These are phyloP conservation scores for Noccaea caerulescens DNA, from an alignment of 345 rosid species.

Conservation along the genomic window DNA sequence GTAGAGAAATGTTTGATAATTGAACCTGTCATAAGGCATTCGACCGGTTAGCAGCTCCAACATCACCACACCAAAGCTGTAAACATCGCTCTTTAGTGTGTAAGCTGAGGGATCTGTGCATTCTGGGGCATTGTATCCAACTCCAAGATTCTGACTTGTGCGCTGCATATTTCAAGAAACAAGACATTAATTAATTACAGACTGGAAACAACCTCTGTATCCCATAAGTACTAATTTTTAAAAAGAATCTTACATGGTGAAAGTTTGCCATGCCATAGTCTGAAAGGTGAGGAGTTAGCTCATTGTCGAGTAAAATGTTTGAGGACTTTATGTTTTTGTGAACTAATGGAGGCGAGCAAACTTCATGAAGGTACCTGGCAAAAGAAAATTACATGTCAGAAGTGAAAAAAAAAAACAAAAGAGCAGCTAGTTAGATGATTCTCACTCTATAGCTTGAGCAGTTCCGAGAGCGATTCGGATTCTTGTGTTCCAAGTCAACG, in stretches of 20 bases:
- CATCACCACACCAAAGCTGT: slow-evolving; percentile 97
- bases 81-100: slow-evolving; percentile 84
- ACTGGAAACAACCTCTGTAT: neutral
- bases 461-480: slow-evolving; percentile 85
- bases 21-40: slow-evolving; percentile 77
- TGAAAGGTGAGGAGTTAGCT: slow-evolving; percentile 76
- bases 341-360: slow-evolving; percentile 78
- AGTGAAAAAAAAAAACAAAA: neutral
- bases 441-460: slow-evolving; percentile 81
- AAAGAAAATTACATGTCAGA: slow-evolving; percentile 13
- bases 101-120: slow-evolving; percentile 71
- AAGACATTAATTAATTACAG: slow-evolving; percentile 1
- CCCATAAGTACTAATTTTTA: neutral
- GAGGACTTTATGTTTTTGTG: slow-evolving; percentile 98
- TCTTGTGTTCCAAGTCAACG: slow-evolving; percentile 97
- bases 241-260: slow-evolving; percentile 58
- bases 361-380: slow-evolving; percentile 90
- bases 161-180: slow-evolving; percentile 49
- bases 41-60: slow-evolving; percentile 86
- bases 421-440: neutral
- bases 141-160: slow-evolving; percentile 88
- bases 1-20: neutral
- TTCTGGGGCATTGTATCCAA: slow-evolving; percentile 96
- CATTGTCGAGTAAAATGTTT: slow-evolving; percentile 84
- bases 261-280: slow-evolving; percentile 85